Base-by-base conservation (phyloP, 495 filamentous ascomycete species). In the Talaromyces nanjingensis region DNA sequence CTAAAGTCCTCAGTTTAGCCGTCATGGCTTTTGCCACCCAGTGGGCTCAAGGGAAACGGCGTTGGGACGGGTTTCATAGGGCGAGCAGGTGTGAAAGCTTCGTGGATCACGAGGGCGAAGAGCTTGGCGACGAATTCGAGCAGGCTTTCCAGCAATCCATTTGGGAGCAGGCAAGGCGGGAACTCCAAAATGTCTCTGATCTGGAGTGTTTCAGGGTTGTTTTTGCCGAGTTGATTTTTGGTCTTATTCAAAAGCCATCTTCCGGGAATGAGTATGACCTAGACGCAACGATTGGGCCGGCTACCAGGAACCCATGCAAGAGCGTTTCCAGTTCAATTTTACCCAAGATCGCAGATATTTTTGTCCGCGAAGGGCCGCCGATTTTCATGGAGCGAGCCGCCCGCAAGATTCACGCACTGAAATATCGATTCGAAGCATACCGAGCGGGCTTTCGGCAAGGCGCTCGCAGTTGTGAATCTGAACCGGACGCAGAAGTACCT, bases 1-100 rank as follows among this genome's bases (percentile, higher is more conserved):
- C 74, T 1, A 74, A 65, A 49, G 74, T 72, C 14, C 60, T 79
- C 27, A 65, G 77, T 57, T 56, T 71, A 25, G 69, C 72, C 7
- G 69, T 79, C 45, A 71, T 79, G 64, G 69, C 77, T 0, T 79
- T 78, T 68, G 73, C 76, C 6, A 68, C 76, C 7, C 77, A 79
- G 64, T 79, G 77, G 77, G 66, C 74, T 1, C 74, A 71, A 27
- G 65, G 56, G 63, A 14, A 64, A 53, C 63, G 63, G 45, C 61
- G 60, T 60, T 64, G 65, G 59, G 57, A 65, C 62, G 65, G 24
- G 47, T 64, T 56, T 59, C 6, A 7, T 7, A 4, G 6, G 29
- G 29, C 6, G 29, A 31, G 29, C 5, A 11, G 9, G 4, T 11
- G 49, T 54, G 37, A 20, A 37, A 16, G 14, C 14, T 34, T 57